phyloP scores from a whole-genome alignment of 495 filamentous ascomycete genomes.

The Lindgomyces ingoldianus region DNA sequence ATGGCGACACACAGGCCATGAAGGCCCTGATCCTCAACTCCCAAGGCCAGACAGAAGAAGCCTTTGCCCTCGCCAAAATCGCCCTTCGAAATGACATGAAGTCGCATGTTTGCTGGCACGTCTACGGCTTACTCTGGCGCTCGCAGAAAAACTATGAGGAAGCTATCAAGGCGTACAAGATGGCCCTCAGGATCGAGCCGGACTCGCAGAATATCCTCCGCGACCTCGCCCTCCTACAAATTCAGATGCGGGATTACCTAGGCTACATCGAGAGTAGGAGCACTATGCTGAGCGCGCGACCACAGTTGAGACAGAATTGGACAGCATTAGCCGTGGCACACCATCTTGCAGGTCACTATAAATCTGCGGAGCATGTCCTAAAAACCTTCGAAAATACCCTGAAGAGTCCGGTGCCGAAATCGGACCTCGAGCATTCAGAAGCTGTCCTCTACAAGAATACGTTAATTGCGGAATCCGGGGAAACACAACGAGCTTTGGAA shows the following conservation, averaged over 20 bases:
- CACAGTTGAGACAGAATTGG: slow-evolving; percentile 86
- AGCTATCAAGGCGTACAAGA: slow-evolving; percentile 97
- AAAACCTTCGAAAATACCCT: slow-evolving; percentile 90
- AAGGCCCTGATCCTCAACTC: slow-evolving; percentile 95
- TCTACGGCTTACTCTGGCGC: slow-evolving; percentile 93
- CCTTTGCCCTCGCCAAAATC: slow-evolving; percentile 86
- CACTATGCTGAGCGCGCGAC: slow-evolving; percentile 78
- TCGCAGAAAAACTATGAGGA: slow-evolving; percentile 96
- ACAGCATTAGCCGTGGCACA: slow-evolving; percentile 91
- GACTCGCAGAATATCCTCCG: slow-evolving; percentile 92
- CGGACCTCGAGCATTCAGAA: slow-evolving; percentile 93
- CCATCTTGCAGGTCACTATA: slow-evolving; percentile 80
- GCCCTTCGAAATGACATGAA: slow-evolving; percentile 95
- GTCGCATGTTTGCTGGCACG: slow-evolving; percentile 99
- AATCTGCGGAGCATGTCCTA: slow-evolving; percentile 85
- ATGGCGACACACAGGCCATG: slow-evolving; percentile 98
- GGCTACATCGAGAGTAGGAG: slow-evolving; percentile 87
- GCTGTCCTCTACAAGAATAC: slow-evolving; percentile 93
- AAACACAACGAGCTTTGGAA: slow-evolving; percentile 77
- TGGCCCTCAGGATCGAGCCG: slow-evolving; percentile 86
- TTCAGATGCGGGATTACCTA: slow-evolving; percentile 94
- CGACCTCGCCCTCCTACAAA: slow-evolving; percentile 87
- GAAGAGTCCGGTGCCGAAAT: slow-evolving; percentile 69
- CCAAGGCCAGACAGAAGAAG: slow-evolving; percentile 86
- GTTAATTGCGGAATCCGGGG: slow-evolving; percentile 85